Conservation (phyloP, 371 early-diverging fungal species). For the Globomyces sp. region DNA sequence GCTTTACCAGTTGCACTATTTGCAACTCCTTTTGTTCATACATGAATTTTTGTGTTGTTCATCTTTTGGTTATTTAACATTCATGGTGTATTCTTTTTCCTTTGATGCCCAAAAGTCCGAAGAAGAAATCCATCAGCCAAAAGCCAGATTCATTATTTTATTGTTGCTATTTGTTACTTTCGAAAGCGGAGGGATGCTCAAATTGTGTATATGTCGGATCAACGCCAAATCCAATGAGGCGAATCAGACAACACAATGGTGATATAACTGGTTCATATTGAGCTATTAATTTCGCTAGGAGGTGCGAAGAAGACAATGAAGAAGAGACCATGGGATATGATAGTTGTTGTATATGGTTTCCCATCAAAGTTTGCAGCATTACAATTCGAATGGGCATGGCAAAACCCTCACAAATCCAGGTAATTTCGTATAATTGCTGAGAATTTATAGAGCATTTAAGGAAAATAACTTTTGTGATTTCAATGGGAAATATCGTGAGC, state of each 20-base stretch:
- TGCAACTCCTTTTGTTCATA: no score
- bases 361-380: conserved; percentile 54
- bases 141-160: no score
- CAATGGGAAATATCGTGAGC: conserved; percentile 17
- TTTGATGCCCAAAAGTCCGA: no score
- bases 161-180: no score
- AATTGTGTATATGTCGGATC: conserved; percentile 51
- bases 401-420: conserved; percentile 56
- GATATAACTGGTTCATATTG: conserved; percentile 41
- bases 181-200: no score
- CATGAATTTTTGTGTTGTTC: no score
- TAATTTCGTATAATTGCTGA: conserved; percentile 35
- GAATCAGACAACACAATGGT: conserved; percentile 65
- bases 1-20: no score
- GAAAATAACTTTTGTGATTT: conserved; percentile 14
- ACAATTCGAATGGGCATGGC: conserved; percentile 73
- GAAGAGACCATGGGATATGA: conserved; percentile 62
- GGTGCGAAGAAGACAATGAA: conserved; percentile 60
- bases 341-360: conserved; percentile 58
- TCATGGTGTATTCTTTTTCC: no score
- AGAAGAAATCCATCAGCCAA: no score
- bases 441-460: neutral
- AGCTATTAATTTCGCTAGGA: no score
- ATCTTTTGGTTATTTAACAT: no score
- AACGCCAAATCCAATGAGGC: conserved; percentile 59